Evolutionary conservation across 2,329 filamentous ascomycete species (phyloP), one percentile per base, ranked within the genome.

Genomic region (Fusarium clavum): DNA sequence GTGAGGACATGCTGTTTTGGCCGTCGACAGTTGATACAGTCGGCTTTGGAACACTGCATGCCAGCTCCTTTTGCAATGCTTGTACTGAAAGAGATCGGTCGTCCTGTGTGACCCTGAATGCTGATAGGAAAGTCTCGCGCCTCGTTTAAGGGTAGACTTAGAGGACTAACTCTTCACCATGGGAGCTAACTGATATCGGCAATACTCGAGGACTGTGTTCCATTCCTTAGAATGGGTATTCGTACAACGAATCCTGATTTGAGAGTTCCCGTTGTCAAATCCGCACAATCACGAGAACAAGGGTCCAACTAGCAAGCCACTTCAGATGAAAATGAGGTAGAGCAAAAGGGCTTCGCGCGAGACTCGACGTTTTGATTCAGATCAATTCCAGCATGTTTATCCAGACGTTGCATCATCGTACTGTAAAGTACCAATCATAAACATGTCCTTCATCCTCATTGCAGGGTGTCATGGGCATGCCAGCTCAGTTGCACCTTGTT

Each of bases 401-500:
- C 46, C 29, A 20, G 24, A 18, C 41, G 22, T 20, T 61, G 32
- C 38, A 12, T n/a, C 27, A 49, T 48, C 51, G 14, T 53, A 22
- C 48, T 45, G 14, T 25, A 29, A 27, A 27, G 13, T 63, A 32
- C 18, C 32, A 27, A 22, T 32, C n/a, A 41, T 45, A 22, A 45
- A 49, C 29, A 40, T 13, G 18, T 4, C 13, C 18, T 32, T 22
- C 25, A 46, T n/a, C 22, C 34, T 24, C 24, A n/a, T 29, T 67
- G 57, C 51, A 57, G 53, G 46, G 55, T 53, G 32, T 29, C 41
- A 52, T 48, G 34, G 40, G 58, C 32, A 29, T 57, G 46, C 62
- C 51, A 58, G 53, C 41, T 58, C 51, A 62, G 48, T 45, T 58
- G 32, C 46, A 71, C 58, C 63, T 67, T 68, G 58, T 64, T 71